Base-by-base conservation (phyloP, 371 early-diverging fungal genomes). In the Mucor racemosus region DNA sequence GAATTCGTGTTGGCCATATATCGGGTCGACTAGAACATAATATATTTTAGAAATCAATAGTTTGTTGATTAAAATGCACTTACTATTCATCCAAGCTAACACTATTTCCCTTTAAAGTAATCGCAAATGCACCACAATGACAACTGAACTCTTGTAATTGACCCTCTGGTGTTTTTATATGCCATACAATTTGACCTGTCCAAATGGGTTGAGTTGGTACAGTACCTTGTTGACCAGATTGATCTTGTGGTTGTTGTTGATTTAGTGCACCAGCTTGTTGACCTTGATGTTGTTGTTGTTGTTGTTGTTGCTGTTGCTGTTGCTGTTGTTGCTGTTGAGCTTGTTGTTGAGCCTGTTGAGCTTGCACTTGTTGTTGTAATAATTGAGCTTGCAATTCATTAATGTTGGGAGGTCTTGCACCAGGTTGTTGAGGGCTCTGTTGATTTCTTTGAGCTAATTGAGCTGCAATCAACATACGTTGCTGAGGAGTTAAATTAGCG, bases 111-210 rank as follows among this genome's bases (percentile, higher is more conserved):
- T 81, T 58, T 39, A 70, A 56, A 46, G 80, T 67, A 62, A 85
- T 69, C 50, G 86, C 64, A 75, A 79, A 86, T 65, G 86, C 73
- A 54, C 82, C 73, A 68, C 85, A 74, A 73, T 77, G 65, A 68
- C 80, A 77, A 59, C 79, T 69, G 60, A 79, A 78, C 39, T 82
- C 81, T 77, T 85, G 71, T 58, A 73, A 21, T 33, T 76, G 61
- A 11, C 76, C 81, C 40, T 80, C 75, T 31, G 55, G 75, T 3
- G 62, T 73, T 44, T 79, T 83, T 55, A 83, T 75, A 63, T 78
- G 83, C 86, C 88, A 88, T 1, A 85, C 77, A 61, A 86, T 79
- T 19, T 86, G 84, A 8, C 88, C 88, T 5, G 77, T 78, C 88
- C 88, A 86, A 8, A 86, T 70, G 0, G 86, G 81, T 10, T 78